Base-by-base conservation (phyloP, 352 stramenopile species). In the Globisporangium cylindrosporum region DNA sequence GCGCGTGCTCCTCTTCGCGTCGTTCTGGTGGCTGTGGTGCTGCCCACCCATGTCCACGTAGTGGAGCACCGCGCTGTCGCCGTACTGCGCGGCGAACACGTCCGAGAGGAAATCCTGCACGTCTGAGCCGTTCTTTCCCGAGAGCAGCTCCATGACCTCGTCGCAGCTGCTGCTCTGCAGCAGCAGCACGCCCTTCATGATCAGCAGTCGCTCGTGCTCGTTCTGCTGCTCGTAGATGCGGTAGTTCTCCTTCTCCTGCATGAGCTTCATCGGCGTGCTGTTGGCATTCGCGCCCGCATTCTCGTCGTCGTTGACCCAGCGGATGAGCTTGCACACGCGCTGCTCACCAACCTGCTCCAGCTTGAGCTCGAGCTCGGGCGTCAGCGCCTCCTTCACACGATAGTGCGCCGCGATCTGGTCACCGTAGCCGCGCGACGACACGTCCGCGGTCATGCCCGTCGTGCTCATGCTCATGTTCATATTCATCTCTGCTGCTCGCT, bases 211-310 rank as follows among this genome's bases (percentile, higher is more conserved):
- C 62, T 83, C 75, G 32, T 53, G 54, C n/a, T 75, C 66, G 67
- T 89, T 74, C 49, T 78, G 73, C 70, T 90, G 80, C 61, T 93
- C 86, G 70, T 90, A 92, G 66, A 92, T 80, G 41, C 79, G 77
- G 73, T 90, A 92, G 71, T 90, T 92, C 41, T 91, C 86, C 34
- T 90, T 91, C 60, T 93, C 83, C 62, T 91, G 79, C 9, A 88
- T 75, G 57, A 94, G 59, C 27, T 60, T 59, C 58, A 66, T 60
- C 1, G 57, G 58, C 24, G 48, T 25, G 24, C 51, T 54, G 29
- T 41, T 24, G 10, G 43, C 12, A 12, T 41, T 34, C 12, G 2
- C 58, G 24, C 60, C 70, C 25, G 0, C 43, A 12, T 86, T 80
- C 70, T 90, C 82, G 60, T 90, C 81, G 64, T 87, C 79, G 65